Percentiles rank a stretch among this genome's conserved stretches.
phyloP scores from a whole-genome alignment of 2,329 filamentous ascomycete species.

The Penicillium sp. region DNA sequence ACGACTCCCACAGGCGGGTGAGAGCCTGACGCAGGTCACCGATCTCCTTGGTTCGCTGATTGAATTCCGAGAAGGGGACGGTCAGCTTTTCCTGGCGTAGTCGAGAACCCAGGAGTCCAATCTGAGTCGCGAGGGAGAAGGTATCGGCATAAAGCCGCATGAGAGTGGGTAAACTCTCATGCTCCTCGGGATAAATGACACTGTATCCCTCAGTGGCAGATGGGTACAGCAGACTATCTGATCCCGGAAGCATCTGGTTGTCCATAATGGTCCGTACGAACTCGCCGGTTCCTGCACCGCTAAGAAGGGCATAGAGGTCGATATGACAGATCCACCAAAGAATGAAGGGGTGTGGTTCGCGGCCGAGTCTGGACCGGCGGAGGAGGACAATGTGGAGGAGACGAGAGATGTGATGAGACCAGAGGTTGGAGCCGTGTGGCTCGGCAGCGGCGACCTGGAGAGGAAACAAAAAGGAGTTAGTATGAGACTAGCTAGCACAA shows the following conservation, averaged over 20 bases:
- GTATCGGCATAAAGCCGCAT: constrained; percentile 53
- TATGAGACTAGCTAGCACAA: not conserved
- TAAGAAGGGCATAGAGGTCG: constrained; percentile 60
- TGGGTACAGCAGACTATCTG: constrained; percentile 44
- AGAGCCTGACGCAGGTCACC: constrained; percentile 44
- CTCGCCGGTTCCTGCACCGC: constrained; percentile 55
- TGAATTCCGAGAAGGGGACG: constrained; percentile 26
- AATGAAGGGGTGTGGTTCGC: constrained; percentile 55
- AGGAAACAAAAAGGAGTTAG: not conserved
- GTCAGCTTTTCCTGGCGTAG: constrained; percentile 44
- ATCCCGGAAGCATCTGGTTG: constrained; percentile 52
- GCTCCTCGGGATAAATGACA: constrained; percentile 43
- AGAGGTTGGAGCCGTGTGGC: constrained; percentile 53
- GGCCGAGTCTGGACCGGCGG: constrained; percentile 49
- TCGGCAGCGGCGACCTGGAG: constrained; percentile 52
- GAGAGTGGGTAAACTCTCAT: constrained; percentile 44
- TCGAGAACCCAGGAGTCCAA: constrained; percentile 50
- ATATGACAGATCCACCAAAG: constrained; percentile 59
- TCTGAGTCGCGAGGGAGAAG: constrained; percentile 48
- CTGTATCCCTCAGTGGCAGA: constrained; percentile 40
- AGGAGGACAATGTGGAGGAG: constrained; percentile 55
- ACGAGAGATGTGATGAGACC: constrained; percentile 59
- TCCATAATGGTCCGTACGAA: constrained; percentile 54
- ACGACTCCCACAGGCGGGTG: constrained; percentile 43
- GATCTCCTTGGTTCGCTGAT: constrained; percentile 39